Evolutionary conservation across 371 early-diverging fungal species (phyloP), one percentile per base, ranked within the genome.

Genomic region (Coemansia sp.): DNA sequence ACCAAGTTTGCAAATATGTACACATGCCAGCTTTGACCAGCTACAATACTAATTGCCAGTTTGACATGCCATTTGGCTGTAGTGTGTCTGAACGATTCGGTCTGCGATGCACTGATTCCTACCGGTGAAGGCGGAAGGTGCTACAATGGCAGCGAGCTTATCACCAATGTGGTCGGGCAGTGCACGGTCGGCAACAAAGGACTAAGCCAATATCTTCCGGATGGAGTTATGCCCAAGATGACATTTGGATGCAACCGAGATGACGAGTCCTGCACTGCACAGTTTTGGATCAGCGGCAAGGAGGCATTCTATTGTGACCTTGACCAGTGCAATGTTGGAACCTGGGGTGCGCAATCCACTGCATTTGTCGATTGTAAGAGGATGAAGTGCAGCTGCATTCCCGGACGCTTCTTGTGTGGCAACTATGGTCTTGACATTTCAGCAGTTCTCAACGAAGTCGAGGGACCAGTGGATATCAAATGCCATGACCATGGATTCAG

Each of bases 121-220:
- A 86, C 89, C 0, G 88, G 86, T 16, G 81, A 82, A 51, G 90
- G 90, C 52, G 95, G 90, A 26, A 89, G 91, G 40, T 94, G 95
- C 74, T 92, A 93, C 80, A 80, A 85, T 51, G 88, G 90, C 35
- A 87, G 92, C 26, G 57, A 87, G 50, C 87, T 91, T 2, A 90
- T 94, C 8, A 81, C 83, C 52, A 85, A 87, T 55, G 92, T 90
- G 65, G 85, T 87, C 62, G 87, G 93, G 61, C 89, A 90, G 79
- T 95, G 96, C 81, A 85, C 90, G 74, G 91, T 95, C 4, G 93
- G 90, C 35, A 95, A 88, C 62, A 80, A 82, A 26, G 86, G 87
- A 11, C 52, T 72, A 31, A 84, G 88, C 57, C 61, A 85, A 16
- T 86, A 84, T 47, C 81, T 84, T 48, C 80, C 88, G 11, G 82